These are phyloP conservation scores for Stemphylium beticola DNA, from an alignment of 2,329 filamentous ascomycete genomes.

Conservation along the genomic window DNA sequence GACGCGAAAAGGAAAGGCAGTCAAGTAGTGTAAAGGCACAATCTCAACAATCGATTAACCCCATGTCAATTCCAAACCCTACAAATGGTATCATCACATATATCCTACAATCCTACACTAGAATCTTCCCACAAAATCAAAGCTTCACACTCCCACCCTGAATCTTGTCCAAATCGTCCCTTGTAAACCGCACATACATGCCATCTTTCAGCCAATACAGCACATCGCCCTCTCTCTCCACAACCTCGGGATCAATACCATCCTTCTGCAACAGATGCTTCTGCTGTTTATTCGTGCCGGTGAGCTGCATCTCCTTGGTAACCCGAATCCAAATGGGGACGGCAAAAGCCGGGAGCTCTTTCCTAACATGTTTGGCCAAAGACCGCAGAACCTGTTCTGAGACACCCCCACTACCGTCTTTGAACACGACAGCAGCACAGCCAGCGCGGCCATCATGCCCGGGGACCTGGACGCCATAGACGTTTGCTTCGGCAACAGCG, in stretches of 20 bases:
- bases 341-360: conserved; percentile 51
- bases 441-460: conserved; percentile 54
- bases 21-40: background rate
- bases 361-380: conserved; percentile 47
- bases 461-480: conserved; percentile 55
- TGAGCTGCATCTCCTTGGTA: conserved; percentile 49
- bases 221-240: conserved; percentile 45
- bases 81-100: background rate
- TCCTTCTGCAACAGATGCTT: conserved; percentile 51
- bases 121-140: conserved; percentile 11
- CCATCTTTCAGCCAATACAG: conserved; percentile 51
- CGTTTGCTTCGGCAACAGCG: conserved; percentile 51
- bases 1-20: conserved; percentile 18
- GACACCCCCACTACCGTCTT: conserved; percentile 4
- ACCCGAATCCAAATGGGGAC: conserved; percentile 54
- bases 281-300: conserved; percentile 57
- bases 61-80: background rate
- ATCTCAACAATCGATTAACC: background rate
- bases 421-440: conserved; percentile 51
- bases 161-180: conserved; percentile 34
- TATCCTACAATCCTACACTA: background rate
- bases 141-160: conserved; percentile 38
- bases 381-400: conserved; percentile 21
- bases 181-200: conserved; percentile 36
- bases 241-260: conserved; percentile 49